phyloP scores from a whole-genome alignment of 345 rosid genomes.

The Brassica carinata region DNA sequence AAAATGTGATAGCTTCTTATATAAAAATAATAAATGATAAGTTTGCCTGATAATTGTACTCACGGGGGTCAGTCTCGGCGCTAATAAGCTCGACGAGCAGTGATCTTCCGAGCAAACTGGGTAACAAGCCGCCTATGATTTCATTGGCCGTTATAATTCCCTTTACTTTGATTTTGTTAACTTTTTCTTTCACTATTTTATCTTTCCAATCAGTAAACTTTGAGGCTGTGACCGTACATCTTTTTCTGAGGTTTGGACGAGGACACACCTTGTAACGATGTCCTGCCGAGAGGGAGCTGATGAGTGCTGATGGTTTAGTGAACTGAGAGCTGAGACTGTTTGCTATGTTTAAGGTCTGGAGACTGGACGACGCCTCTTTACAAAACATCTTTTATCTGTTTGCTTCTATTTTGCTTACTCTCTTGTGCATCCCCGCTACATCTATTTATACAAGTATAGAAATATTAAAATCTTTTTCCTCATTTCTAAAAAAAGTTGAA shows the following conservation, averaged over 20 bases:
- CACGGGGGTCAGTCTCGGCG: slow-evolving; percentile 18
- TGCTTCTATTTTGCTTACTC: slow-evolving; percentile 7
- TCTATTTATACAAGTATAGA: slow-evolving; percentile 23
- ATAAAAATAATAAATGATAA: background rate
- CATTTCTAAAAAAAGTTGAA: background rate
- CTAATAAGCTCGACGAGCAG: slow-evolving; percentile 38
- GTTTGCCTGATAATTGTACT: slow-evolving; percentile 9
- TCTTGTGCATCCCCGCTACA: slow-evolving; percentile 8
- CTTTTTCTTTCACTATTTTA: background rate
- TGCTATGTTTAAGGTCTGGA: slow-evolving; percentile 26
- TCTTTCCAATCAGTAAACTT: background rate
- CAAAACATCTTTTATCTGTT: slow-evolving; percentile 26
- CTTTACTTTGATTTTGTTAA: slow-evolving; percentile 31
- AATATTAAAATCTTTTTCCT: background rate
- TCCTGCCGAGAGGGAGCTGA: slow-evolving; percentile 1
- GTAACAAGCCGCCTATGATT: background rate
- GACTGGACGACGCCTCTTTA: slow-evolving; percentile 32
- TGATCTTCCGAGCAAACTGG: slow-evolving; percentile 21
- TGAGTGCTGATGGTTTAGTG: slow-evolving; percentile 28
- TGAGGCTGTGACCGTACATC: slow-evolving; percentile 36
- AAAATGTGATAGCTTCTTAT: background rate
- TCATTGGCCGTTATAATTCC: slow-evolving; percentile 30
- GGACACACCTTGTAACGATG: slow-evolving; percentile 11
- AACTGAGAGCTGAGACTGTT: slow-evolving; percentile 20
- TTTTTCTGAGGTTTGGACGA: slow-evolving; percentile 10